phyloP scores from a whole-genome alignment of 2,329 filamentous ascomycete genomes.

The Penicillium hesseltinei region DNA sequence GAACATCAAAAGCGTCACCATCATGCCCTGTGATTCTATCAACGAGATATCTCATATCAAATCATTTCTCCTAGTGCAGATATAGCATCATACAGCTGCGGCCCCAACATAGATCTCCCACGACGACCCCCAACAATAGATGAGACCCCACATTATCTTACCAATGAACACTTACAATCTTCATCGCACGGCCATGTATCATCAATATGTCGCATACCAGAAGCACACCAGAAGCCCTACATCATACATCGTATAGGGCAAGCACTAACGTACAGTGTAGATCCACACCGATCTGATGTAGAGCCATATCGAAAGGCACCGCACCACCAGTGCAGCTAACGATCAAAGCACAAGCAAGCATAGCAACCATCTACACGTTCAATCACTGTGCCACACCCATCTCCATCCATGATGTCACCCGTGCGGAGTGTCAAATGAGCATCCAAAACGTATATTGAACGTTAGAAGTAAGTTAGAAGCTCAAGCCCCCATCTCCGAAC shows the following conservation, averaged over 20 bases:
- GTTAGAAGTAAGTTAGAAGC: neutral
- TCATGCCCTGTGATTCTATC: neutral
- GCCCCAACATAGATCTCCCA: neutral
- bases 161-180: neutral
- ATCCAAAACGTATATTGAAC: neutral
- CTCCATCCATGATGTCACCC: conserved; percentile 5
- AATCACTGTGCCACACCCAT: neutral
- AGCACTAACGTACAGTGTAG: neutral
- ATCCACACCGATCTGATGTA: neutral
- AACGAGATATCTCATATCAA: neutral
- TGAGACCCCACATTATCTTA: neutral
- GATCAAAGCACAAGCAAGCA: neutral
- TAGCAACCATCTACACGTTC: neutral
- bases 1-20: neutral
- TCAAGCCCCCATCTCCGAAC: neutral
- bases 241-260: neutral
- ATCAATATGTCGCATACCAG: neutral
- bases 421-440: neutral
- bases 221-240: neutral
- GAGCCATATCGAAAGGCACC: neutral
- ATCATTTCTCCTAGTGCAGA: neutral
- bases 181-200: neutral
- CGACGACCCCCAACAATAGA: neutral
- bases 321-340: neutral
- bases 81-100: neutral